phyloP scores from a whole-genome alignment of 129 eudicot species.

The Flaveria brownii region DNA sequence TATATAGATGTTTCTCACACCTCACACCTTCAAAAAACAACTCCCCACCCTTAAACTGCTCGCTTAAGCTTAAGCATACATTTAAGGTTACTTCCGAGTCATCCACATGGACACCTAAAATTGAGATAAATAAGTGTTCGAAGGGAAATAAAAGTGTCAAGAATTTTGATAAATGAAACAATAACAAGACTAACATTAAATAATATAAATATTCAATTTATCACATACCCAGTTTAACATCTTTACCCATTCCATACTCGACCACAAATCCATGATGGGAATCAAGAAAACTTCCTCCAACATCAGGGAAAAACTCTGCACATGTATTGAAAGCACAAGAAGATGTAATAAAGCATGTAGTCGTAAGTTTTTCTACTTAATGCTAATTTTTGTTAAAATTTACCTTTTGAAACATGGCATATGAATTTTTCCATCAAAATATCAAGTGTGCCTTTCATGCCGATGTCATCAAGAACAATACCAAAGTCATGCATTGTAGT shows the following conservation, averaged over 20 bases:
- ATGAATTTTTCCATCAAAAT: slow-evolving; percentile 81
- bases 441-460: slow-evolving; percentile 79
- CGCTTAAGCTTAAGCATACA: slow-evolving; percentile 66
- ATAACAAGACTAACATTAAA: slow-evolving; percentile 12
- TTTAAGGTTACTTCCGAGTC: slow-evolving; percentile 92
- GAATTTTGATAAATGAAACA: slow-evolving; percentile 11
- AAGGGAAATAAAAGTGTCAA: neutral
- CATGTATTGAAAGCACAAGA: slow-evolving; percentile 11
- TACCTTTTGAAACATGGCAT: slow-evolving; percentile 78
- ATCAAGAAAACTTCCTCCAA: slow-evolving; percentile 89
- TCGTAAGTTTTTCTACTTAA: neutral
- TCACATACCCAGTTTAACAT: slow-evolving; percentile 70
- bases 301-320: slow-evolving; percentile 86
- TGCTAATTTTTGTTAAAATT: neutral
- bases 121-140: neutral
- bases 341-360: neutral
- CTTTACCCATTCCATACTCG: slow-evolving; percentile 87
- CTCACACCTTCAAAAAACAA: slow-evolving; percentile 85
- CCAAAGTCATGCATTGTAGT: slow-evolving; percentile 87
- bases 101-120: slow-evolving; percentile 89
- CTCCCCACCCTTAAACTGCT: slow-evolving; percentile 91
- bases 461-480: slow-evolving; percentile 96
- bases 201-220: neutral
- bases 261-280: slow-evolving; percentile 97
- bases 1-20: slow-evolving; percentile 87